phyloP scores from a whole-genome alignment of 1,139 yeast genomes.

The Kodamaea sp. region DNA sequence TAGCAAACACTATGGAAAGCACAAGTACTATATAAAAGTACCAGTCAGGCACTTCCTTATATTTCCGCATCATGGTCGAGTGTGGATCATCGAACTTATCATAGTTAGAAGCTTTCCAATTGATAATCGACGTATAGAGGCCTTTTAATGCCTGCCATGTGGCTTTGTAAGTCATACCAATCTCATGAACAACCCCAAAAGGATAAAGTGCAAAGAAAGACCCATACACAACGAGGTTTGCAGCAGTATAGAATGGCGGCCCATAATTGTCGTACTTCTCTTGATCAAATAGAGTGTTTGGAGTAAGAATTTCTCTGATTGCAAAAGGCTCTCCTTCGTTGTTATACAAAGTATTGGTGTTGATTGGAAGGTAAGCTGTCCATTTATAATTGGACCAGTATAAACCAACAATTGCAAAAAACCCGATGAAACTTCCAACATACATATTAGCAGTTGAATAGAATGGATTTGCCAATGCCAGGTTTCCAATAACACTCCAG shows the following conservation, averaged over 20 bases:
- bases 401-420: constrained; percentile 32
- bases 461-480: constrained; percentile 14
- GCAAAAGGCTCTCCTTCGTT: constrained; percentile 17
- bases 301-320: constrained; percentile 15
- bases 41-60: constrained; percentile 29
- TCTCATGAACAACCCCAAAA: constrained; percentile 15
- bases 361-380: constrained; percentile 20
- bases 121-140: constrained; percentile 4
- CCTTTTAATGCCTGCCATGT: constrained; percentile 11
- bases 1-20: constrained; percentile 21
- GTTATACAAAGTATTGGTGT: constrained; percentile 15
- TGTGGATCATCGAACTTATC: constrained; percentile 23
- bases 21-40: constrained; percentile 18
- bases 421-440: constrained; percentile 35
- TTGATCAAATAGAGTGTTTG: constrained; percentile 15
- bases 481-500: constrained; percentile 16
- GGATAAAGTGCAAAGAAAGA: constrained; percentile 28
- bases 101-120: constrained; percentile 14
- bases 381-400: constrained; percentile 24
- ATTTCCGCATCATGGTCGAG: constrained; percentile 21
- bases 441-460: constrained; percentile 40
- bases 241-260: constrained; percentile 48
- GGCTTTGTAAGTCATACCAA: constrained; percentile 11
- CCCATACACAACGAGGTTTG: constrained; percentile 44
- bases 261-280: constrained; percentile 28